A percentile compares a stretch with the other conserved stretches of the same genome.
Evolutionary conservation across 495 filamentous ascomycete genomes (phyloP).

Genomic region (Cudoniella acicularis): DNA sequence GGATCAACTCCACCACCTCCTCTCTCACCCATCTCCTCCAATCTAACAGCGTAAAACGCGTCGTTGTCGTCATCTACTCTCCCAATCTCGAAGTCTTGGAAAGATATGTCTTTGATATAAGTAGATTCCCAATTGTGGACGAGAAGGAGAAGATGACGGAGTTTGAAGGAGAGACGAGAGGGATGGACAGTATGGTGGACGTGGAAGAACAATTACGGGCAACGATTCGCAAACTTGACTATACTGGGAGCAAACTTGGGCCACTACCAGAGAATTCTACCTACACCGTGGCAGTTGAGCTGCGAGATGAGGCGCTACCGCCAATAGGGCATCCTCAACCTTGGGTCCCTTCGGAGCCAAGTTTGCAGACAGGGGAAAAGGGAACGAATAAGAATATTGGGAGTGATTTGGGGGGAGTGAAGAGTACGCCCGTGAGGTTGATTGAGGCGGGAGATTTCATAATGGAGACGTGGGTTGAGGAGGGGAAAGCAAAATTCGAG

Average conservation of each 20-base stretch:
- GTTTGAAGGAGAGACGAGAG: slow-evolving; percentile 34
- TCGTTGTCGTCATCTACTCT: slow-evolving; percentile 74
- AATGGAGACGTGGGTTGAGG: slow-evolving; percentile 68
- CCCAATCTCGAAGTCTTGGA: slow-evolving; percentile 54
- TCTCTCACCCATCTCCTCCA: slow-evolving; percentile 72
- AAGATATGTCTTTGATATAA: slow-evolving; percentile 82
- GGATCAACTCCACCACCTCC: slow-evolving; percentile 80
- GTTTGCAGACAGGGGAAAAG: slow-evolving; percentile 38
- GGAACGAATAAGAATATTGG: slow-evolving; percentile 29
- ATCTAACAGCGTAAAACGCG: slow-evolving; percentile 55
- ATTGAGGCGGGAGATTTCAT: slow-evolving; percentile 62
- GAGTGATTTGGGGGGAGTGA: slow-evolving; percentile 41
- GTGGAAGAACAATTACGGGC: slow-evolving; percentile 72
- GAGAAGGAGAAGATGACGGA: slow-evolving; percentile 34
- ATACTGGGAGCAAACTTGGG: slow-evolving; percentile 22
- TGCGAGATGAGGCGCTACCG: slow-evolving; percentile 66
- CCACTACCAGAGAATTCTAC: slow-evolving; percentile 72
- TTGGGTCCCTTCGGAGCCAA: slow-evolving; percentile 60
- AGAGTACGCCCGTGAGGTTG: slow-evolving; percentile 51
- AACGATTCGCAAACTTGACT: slow-evolving; percentile 28
- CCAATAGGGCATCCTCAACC: slow-evolving; percentile 73
- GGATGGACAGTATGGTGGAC: slow-evolving; percentile 40
- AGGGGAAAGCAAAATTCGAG: slow-evolving; percentile 32
- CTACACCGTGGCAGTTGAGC: slow-evolving; percentile 83
- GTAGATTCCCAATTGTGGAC: slow-evolving; percentile 64